These are phyloP conservation scores for Pichia deserticola DNA, from an alignment of 805 yeast species.

Conservation along the genomic window DNA sequence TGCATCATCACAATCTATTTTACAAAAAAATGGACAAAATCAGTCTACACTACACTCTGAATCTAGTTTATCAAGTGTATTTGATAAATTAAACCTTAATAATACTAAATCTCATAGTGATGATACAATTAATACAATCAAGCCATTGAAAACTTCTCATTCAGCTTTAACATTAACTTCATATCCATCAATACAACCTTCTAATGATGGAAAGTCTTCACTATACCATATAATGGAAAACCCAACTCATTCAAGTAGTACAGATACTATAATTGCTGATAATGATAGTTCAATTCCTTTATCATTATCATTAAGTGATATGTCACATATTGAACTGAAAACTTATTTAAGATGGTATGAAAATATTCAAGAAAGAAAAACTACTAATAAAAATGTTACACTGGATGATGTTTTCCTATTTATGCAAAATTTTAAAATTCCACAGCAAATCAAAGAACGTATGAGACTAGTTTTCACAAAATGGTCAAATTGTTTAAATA, in stretches of 20 bases:
- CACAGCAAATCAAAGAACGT: conserved; percentile 39
- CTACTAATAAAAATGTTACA: conserved; percentile 52
- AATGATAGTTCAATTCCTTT: conserved; percentile 47
- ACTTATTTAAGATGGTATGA: conserved; percentile 93
- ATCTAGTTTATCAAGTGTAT: neutral
- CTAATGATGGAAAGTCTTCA: neutral
- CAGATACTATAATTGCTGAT: conserved; percentile 19
- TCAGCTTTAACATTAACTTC: too few species aligned
- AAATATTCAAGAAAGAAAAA: conserved; percentile 64
- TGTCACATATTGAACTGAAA: conserved; percentile 69
- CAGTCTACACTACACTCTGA: neutral
- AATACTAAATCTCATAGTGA: conserved; percentile 10
- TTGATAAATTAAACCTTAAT: neutral
- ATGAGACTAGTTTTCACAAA: conserved; percentile 48
- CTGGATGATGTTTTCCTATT: conserved; percentile 75
- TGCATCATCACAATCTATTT: too few species aligned
- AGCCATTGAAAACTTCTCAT: neutral
- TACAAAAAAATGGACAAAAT: too few species aligned
- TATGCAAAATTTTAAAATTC: conserved; percentile 66
- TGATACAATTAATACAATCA: conserved; percentile 4
- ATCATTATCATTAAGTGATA: conserved; percentile 56
- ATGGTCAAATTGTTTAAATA: conserved; percentile 56
- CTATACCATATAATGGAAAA: neutral
- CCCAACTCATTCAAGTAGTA: conserved; percentile 18
- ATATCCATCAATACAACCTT: neutral